phyloP scores from a whole-genome alignment of 2,329 filamentous ascomycete species.

The Pseudopithomyces chartarum region DNA sequence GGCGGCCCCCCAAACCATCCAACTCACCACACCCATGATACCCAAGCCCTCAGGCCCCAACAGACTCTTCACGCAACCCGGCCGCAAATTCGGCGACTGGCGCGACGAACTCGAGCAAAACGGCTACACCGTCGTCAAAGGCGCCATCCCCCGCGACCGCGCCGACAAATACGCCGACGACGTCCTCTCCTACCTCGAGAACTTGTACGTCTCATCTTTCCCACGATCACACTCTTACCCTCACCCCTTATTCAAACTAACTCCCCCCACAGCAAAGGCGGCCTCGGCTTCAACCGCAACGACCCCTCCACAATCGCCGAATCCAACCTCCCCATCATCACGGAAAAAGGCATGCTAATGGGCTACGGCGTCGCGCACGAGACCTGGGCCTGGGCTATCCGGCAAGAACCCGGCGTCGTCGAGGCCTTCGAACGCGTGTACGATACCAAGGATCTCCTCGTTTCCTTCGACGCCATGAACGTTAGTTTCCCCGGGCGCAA shows the following conservation, averaged over 20 bases:
- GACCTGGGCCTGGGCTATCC: slow-evolving; percentile 48
- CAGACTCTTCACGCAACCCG: too few relatives aligned
- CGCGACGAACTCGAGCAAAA: slow-evolving; percentile 44
- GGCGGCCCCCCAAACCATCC: too few relatives aligned
- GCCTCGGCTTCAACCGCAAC: slow-evolving; percentile 27
- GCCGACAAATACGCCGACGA: slow-evolving; percentile 44
- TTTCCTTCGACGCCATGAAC: slow-evolving; percentile 47
- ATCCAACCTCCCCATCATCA: slow-evolving; percentile 24
- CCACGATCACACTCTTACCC: too few relatives aligned
- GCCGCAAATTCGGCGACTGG: slow-evolving; percentile 34
- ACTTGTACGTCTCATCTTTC: slow-evolving; percentile 37
- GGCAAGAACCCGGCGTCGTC: slow-evolving; percentile 46
- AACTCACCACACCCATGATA: too few relatives aligned
- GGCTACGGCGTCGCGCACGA: slow-evolving; percentile 47
- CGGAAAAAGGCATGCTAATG: slow-evolving; percentile 27
- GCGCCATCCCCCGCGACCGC: slow-evolving; percentile 49
- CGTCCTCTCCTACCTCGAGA: slow-evolving; percentile 35
- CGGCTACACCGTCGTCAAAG: slow-evolving; percentile 55
- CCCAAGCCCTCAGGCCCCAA: too few relatives aligned
- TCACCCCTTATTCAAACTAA: too few relatives aligned
- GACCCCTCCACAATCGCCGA: slow-evolving; percentile 24
- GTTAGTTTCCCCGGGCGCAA: slow-evolving; percentile 40
- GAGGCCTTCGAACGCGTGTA: slow-evolving; percentile 43
- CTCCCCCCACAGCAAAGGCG: slow-evolving; percentile 2
- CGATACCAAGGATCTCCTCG: slow-evolving; percentile 43